Evolutionary conservation across 2,329 filamentous ascomycete species (phyloP).

Genomic region (Didymella sp.): DNA sequence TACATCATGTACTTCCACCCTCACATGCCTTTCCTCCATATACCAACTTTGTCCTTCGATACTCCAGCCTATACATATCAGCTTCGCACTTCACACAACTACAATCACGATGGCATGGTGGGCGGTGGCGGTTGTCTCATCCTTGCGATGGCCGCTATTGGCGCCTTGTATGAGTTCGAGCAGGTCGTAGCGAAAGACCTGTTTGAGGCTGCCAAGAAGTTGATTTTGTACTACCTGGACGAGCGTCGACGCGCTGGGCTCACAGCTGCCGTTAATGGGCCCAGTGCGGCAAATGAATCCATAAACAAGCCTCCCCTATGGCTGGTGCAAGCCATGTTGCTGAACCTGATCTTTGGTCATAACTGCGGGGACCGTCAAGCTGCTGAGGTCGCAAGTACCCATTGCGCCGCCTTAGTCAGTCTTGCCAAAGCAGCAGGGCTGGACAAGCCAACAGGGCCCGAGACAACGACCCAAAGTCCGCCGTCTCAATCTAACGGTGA

Average conservation of each 20-base stretch:
- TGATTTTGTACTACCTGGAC: constrained; percentile 92
- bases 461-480: constrained; percentile 28
- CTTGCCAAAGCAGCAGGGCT: constrained; percentile 89
- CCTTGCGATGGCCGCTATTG: constrained; percentile 86
- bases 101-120: constrained; percentile 62
- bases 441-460: constrained; percentile 56
- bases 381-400: constrained; percentile 89
- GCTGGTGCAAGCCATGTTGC: constrained; percentile 95
- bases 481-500: constrained; percentile 54
- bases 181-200: constrained; percentile 79
- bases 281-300: constrained; percentile 61
- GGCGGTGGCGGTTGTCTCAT: constrained; percentile 87
- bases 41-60: constrained; percentile 91
- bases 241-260: constrained; percentile 88
- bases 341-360: constrained; percentile 95
- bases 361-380: constrained; percentile 91
- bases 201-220: constrained; percentile 92
- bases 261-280: constrained; percentile 63
- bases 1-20: constrained; percentile 94
- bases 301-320: constrained; percentile 81
- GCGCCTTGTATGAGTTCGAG: constrained; percentile 87
- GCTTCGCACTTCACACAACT: constrained; percentile 64
- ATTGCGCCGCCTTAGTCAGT: constrained; percentile 89
- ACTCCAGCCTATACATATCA: constrained; percentile 70
- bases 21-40: constrained; percentile 91